phyloP scores from a whole-genome alignment of 2,329 filamentous ascomycete species.

The Zymoseptoria passerinii region DNA sequence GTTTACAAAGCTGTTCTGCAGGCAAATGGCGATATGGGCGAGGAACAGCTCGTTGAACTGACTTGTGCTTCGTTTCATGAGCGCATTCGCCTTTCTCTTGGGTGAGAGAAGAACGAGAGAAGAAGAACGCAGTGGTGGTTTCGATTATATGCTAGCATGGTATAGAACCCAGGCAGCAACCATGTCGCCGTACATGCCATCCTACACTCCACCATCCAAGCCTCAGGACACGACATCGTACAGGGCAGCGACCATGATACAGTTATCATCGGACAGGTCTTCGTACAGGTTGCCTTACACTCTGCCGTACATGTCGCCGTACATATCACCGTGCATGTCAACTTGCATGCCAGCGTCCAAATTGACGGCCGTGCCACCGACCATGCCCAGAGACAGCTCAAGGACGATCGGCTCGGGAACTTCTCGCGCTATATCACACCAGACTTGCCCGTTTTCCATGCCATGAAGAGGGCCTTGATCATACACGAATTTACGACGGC shows the following conservation, averaged over 20 bases:
- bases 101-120: background rate
- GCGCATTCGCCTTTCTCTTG: constrained; percentile 22
- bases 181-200: background rate
- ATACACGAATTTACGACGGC: too few species aligned
- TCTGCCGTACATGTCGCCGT: too few species aligned
- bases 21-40: constrained; percentile 1
- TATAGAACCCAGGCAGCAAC: background rate
- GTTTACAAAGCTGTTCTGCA: constrained; percentile 12
- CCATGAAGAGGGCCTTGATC: too few species aligned
- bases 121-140: background rate
- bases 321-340: too few species aligned
- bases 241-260: background rate
- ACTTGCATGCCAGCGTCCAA: background rate
- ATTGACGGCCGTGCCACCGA: background rate
- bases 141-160: background rate
- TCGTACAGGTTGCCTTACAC: too few species aligned
- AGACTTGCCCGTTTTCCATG: too few species aligned
- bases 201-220: background rate
- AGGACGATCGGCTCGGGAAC: background rate
- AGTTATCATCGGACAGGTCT: too few species aligned
- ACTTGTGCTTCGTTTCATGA: constrained; percentile 21
- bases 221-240: too few species aligned
- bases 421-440: background rate
- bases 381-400: background rate
- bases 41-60: constrained; percentile 12